Percentiles rank a stretch among this genome's conserved stretches.
These are phyloP conservation scores for Dioscorea zingiberensis DNA, from an alignment of 106 monocot genomes.

Conservation along the genomic window DNA sequence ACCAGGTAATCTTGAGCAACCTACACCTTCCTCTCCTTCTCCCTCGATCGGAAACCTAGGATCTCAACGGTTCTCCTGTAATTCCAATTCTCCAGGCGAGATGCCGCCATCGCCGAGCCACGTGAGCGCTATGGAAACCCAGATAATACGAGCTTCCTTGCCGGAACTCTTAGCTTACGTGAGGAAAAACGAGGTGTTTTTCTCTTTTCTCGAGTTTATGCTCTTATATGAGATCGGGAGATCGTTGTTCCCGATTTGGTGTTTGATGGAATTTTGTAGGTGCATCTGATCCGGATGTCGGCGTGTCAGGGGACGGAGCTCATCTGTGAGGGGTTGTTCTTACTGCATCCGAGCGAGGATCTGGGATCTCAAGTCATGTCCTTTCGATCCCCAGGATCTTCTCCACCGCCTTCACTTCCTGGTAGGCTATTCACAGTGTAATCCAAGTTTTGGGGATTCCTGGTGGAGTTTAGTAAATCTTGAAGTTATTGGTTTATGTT, in stretches of 20 bases:
- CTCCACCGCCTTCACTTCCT: conserved; percentile 83
- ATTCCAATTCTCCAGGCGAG: conserved; percentile 46
- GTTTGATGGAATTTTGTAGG: conserved; percentile 23
- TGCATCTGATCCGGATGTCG: conserved; percentile 86
- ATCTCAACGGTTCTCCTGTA: not conserved
- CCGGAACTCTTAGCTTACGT: conserved; percentile 84
- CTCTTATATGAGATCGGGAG: no score
- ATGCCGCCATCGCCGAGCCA: conserved; percentile 96
- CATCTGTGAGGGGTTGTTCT: conserved; percentile 87
- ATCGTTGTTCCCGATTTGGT: no score
- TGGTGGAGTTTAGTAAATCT: no score
- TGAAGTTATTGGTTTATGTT: no score
- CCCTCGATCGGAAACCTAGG: not conserved
- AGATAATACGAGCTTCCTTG: conserved; percentile 75
- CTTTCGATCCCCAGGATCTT: conserved; percentile 77
- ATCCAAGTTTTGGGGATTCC: no score
- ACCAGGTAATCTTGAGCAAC: conserved; percentile 46
- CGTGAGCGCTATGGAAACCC: conserved; percentile 70
- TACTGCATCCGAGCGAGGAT: conserved; percentile 93
- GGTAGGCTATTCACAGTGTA: conserved; percentile 25
- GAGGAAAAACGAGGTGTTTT: conserved; percentile 86
- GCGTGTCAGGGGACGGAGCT: conserved; percentile 73
- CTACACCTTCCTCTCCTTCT: not conserved
- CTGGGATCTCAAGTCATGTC: conserved; percentile 94
- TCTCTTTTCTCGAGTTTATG: not conserved